Conservation (phyloP, 2,329 filamentous ascomycete genomes). For the Cladophialophora carrionii region DNA sequence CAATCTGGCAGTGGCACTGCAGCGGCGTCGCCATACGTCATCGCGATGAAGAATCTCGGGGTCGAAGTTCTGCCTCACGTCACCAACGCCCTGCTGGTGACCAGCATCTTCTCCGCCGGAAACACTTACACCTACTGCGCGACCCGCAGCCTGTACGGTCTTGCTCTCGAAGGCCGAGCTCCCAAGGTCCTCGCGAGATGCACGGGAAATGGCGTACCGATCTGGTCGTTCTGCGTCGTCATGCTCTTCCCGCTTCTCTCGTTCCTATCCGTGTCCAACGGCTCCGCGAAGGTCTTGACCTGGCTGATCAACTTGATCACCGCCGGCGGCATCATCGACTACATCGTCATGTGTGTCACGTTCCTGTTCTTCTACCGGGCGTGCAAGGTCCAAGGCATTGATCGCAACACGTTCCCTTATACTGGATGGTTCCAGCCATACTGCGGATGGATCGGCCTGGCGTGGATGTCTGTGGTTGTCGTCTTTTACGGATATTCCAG, state of each 20-base stretch:
- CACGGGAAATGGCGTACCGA: slow-evolving; percentile 64
- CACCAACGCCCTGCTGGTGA: slow-evolving; percentile 48
- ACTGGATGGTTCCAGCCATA: slow-evolving; percentile 63
- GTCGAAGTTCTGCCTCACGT: slow-evolving; percentile 4
- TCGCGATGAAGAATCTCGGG: slow-evolving; percentile 61
- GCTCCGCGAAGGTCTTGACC: slow-evolving; percentile 55
- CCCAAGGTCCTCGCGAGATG: slow-evolving; percentile 61
- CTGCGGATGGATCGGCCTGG: slow-evolving; percentile 46
- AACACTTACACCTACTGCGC: slow-evolving; percentile 61
- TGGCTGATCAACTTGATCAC: slow-evolving; percentile 58
- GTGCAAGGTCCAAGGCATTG: slow-evolving; percentile 55
- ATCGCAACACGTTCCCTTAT: slow-evolving; percentile 61
- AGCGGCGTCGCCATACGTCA: slow-evolving; percentile 62
- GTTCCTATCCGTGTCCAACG: slow-evolving; percentile 57
- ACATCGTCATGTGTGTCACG: slow-evolving; percentile 63
- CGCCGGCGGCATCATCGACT: slow-evolving; percentile 55
- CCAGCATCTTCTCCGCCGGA: slow-evolving; percentile 60
- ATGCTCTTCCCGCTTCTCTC: slow-evolving; percentile 58
- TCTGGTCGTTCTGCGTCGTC: slow-evolving; percentile 60
- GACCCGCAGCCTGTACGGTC: slow-evolving; percentile 57
- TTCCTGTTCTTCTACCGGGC: slow-evolving; percentile 64
- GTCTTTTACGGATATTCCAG: slow-evolving; percentile 73
- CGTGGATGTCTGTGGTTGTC: slow-evolving; percentile 66
- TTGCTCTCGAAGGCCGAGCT: slow-evolving; percentile 58
- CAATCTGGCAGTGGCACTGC: slow-evolving; percentile 47